Evolutionary conservation across 306 rosid genomes (phyloP).

Genomic region (Castanopsis chinensis): DNA sequence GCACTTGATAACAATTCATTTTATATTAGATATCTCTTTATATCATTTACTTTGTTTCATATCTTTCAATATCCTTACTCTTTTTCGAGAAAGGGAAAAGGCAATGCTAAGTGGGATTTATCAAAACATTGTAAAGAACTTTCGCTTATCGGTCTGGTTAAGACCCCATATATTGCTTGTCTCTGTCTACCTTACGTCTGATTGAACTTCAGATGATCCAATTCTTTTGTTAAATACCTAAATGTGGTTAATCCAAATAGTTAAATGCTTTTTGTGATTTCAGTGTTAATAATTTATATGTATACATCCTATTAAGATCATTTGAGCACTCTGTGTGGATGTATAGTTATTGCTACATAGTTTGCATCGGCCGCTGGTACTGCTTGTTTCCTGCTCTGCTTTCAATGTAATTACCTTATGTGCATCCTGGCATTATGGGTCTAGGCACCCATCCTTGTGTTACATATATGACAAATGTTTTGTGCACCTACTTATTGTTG

Average conservation of each 20-base stretch:
- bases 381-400: conserved; percentile 1
- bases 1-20: background rate
- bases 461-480: background rate
- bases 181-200: conserved; percentile 11
- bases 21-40: background rate
- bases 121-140: conserved; percentile 6
- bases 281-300: background rate
- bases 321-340: background rate
- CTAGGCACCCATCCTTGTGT: background rate
- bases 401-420: background rate
- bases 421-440: background rate
- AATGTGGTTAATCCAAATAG: background rate
- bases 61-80: background rate
- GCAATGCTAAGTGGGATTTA: background rate
- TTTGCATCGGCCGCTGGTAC: background rate
- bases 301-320: background rate
- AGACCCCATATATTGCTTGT: background rate
- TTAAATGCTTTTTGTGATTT: background rate
- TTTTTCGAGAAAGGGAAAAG: background rate
- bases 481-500: background rate
- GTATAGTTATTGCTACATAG: background rate
- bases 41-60: background rate
- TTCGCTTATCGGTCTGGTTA: background rate
- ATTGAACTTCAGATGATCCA: conserved; percentile 7
- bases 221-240: background rate